Conservation (phyloP, 768 basidiomycete genomes). For the Lentinula lateritia region DNA sequence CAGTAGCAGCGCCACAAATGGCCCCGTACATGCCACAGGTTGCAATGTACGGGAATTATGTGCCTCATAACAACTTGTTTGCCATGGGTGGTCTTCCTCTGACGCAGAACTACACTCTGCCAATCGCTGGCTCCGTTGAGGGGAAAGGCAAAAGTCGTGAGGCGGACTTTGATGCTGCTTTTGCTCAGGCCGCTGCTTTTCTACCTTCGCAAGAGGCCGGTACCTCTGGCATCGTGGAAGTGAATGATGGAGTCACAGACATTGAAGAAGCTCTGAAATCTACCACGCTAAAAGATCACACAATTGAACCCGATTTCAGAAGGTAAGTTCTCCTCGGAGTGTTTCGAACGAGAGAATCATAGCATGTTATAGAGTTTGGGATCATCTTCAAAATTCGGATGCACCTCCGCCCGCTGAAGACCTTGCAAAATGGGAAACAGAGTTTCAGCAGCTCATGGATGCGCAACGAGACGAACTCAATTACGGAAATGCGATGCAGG, state of each 20-base stretch:
- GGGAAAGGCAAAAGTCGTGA: constrained; percentile 80
- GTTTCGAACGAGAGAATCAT: background rate
- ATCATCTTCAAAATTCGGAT: constrained; percentile 53
- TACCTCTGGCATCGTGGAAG: constrained; percentile 49
- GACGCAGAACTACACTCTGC: constrained; percentile 26
- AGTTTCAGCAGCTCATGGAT: constrained; percentile 76
- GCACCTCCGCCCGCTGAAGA: constrained; percentile 56
- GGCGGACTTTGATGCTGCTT: constrained; percentile 82
- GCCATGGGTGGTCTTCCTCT: constrained; percentile 26
- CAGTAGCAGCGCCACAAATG: constrained; percentile 32
- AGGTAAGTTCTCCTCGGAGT: constrained; percentile 26
- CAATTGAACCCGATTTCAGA: constrained; percentile 36
- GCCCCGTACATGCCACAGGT: constrained; percentile 31
- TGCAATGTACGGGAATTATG: constrained; percentile 29
- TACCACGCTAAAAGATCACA: constrained; percentile 25
- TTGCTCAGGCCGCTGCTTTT: constrained; percentile 60
- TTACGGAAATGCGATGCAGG: constrained; percentile 57
- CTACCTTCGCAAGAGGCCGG: constrained; percentile 34
- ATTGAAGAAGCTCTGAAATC: constrained; percentile 34
- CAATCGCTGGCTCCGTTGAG: constrained; percentile 30
- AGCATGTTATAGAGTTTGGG: constrained; percentile 47
- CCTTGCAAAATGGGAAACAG: constrained; percentile 75
- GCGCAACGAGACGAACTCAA: constrained; percentile 60
- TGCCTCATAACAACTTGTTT: constrained; percentile 25
- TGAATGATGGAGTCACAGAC: constrained; percentile 34